Evolutionary conservation across 345 rosid species (phyloP), one percentile per base, ranked within the genome.

Genomic region (Pistacia vera): DNA sequence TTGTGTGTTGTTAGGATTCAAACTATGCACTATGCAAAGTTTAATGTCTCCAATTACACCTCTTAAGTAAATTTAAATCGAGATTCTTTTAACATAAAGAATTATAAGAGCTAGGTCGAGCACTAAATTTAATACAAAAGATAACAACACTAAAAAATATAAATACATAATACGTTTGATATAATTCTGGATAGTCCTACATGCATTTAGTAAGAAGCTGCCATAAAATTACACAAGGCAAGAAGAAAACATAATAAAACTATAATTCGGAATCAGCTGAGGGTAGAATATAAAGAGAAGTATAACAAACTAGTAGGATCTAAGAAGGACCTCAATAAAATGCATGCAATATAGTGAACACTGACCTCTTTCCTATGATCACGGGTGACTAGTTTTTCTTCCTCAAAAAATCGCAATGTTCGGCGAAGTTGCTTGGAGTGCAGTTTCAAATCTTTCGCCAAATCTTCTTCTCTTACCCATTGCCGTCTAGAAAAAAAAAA

Each of bases 381-480:
- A 49, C 95, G 91, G 65, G 91, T 88, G 22, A 92, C 79, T 64
- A 93, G 82, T 64, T 92, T 91, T 79, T 96, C 92, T 83, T 91
- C 95, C 83, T 96, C 97, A 72, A 93, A 91, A 66, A 85, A 83
- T 25, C 90, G 83, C 66, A 96, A 77, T 65, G 82, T 90, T 65
- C 93, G 89, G 11, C 95, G 88, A 35, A 93, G 92, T 78, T 92
- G 97, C 88, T 93, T 96, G 17, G 91, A 75, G 57, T 96, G 97
- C 68, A 90, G 70, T 77, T 87, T 90, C 85, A 93, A 84, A 49
- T 93, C 97, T 82, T 88, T 93, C 11, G 98, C 98, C 85, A 96
- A 85, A 86, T 91, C 97, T 83, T 96, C 98, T 86, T 96, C 99
- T 80, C 97, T 86, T 75, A 92, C 97, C 95, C 99, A 96, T 77